Evolutionary conservation across 257 asterid species (phyloP).

Genomic region (Avicennia marina): DNA sequence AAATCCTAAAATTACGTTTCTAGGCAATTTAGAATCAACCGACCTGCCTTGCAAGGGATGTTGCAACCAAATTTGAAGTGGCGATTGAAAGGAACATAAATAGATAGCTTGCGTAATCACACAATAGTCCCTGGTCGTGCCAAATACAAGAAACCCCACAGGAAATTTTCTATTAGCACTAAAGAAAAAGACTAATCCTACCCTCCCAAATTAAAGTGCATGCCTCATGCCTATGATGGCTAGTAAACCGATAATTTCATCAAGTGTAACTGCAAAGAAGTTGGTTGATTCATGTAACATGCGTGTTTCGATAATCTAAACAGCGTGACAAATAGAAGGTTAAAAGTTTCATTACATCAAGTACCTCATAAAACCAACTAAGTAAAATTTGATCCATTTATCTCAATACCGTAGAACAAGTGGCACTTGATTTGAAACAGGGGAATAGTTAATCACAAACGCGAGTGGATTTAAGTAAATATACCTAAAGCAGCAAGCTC

Average conservation of each 20-base stretch:
- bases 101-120: constrained; percentile 71
- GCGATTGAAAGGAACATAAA: constrained; percentile 96
- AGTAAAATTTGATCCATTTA: not conserved
- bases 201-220: no score
- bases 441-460: not conserved
- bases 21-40: constrained; percentile 6
- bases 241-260: no score
- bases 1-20: not conserved
- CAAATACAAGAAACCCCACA: constrained; percentile 1
- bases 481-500: constrained; percentile 87
- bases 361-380: not conserved
- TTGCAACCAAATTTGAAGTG: constrained; percentile 94
- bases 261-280: not conserved
- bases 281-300: no score
- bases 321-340: no score
- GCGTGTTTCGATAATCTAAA: no score
- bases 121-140: constrained; percentile 93
- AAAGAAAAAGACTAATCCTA: no score
- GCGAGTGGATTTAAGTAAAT: not conserved
- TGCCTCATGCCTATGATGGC: no score
- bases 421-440: not conserved
- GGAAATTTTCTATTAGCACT: not conserved
- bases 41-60: constrained; percentile 80
- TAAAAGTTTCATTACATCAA: not conserved
- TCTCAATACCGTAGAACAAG: not conserved